phyloP scores from a whole-genome alignment of 306 rosid species.

The Oemleria cerasiformis region DNA sequence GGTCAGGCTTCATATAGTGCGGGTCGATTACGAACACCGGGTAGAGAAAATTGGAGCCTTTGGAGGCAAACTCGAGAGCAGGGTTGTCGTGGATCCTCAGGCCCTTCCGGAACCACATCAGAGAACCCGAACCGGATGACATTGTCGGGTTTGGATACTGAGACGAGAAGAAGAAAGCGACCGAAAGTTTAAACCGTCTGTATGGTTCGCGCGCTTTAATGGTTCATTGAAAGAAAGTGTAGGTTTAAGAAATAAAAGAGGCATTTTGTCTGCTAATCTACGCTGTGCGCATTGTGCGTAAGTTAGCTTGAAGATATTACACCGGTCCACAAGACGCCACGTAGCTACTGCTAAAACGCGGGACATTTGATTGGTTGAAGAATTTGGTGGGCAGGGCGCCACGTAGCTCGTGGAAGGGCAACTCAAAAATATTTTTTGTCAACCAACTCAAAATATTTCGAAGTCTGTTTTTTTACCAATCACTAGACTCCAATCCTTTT shows the following conservation, averaged over 20 bases:
- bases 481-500: too few relatives aligned
- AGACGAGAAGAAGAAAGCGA: background rate
- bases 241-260: background rate
- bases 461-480: too few relatives aligned
- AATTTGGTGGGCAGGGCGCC: background rate
- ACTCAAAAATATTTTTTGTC: too few relatives aligned
- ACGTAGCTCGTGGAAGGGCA: background rate
- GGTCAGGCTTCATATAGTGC: slow-evolving; percentile 82
- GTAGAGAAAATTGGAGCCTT: slow-evolving; percentile 36
- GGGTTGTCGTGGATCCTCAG: slow-evolving; percentile 89
- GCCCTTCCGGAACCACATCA: slow-evolving; percentile 90
- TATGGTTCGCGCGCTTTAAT: slow-evolving; percentile 47
- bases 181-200: background rate
- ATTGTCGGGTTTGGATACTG: slow-evolving; percentile 19
- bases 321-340: slow-evolving; percentile 40
- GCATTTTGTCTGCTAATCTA: background rate
- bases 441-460: too few relatives aligned
- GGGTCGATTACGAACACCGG: slow-evolving; percentile 84
- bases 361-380: background rate
- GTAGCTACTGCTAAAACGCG: slow-evolving; percentile 16
- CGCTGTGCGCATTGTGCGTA: slow-evolving; percentile 21
- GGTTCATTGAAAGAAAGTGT: background rate
- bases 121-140: slow-evolving; percentile 55
- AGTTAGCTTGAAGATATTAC: background rate
- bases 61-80: slow-evolving; percentile 67